Percentiles rank a stretch among this genome's conserved stretches.
Conservation (phyloP, 768 basidiomycete species). For the Hericium coralloides region DNA sequence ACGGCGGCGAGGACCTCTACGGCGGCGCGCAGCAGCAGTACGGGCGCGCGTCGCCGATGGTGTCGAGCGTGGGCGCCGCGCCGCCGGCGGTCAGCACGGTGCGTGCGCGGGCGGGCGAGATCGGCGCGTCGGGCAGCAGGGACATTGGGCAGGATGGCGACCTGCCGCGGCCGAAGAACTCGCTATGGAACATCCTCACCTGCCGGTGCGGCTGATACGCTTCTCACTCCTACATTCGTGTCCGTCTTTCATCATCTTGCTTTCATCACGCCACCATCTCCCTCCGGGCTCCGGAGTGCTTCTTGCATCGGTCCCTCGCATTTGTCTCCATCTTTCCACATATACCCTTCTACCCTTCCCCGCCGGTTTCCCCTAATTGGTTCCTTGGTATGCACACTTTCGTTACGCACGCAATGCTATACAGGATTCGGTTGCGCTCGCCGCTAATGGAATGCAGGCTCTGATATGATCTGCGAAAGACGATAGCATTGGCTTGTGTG, state of each 20-base stretch:
- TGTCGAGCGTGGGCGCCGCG: constrained; percentile 45
- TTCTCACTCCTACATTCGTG: neutral
- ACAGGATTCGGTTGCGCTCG: neutral
- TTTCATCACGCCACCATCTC: neutral
- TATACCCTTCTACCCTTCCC: constrained; percentile 10
- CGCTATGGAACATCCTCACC: constrained; percentile 61
- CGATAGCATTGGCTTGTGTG: too few species aligned
- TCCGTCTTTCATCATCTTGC: neutral
- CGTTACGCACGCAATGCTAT: neutral
- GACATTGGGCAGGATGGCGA: constrained; percentile 53
- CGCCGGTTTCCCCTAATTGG: constrained; percentile 1
- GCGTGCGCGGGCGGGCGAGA: constrained; percentile 61
- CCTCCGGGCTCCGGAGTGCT: neutral
- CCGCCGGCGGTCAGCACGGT: constrained; percentile 68
- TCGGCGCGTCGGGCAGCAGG: constrained; percentile 53
- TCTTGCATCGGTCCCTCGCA: neutral
- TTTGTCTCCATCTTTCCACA: constrained; percentile 3
- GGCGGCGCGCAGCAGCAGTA: constrained; percentile 47
- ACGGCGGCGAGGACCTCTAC: constrained; percentile 45
- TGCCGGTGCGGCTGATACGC: constrained; percentile 56
- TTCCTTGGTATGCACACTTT: constrained; percentile 2
- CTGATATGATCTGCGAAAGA: too few species aligned
- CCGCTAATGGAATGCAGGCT: neutral
- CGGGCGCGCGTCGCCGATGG: constrained; percentile 79
- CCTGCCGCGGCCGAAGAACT: constrained; percentile 41